Evolutionary conservation across 1,284 basidiomycete species (phyloP), one percentile per base, ranked within the genome.

Genomic region (Trichosporon sp.): DNA sequence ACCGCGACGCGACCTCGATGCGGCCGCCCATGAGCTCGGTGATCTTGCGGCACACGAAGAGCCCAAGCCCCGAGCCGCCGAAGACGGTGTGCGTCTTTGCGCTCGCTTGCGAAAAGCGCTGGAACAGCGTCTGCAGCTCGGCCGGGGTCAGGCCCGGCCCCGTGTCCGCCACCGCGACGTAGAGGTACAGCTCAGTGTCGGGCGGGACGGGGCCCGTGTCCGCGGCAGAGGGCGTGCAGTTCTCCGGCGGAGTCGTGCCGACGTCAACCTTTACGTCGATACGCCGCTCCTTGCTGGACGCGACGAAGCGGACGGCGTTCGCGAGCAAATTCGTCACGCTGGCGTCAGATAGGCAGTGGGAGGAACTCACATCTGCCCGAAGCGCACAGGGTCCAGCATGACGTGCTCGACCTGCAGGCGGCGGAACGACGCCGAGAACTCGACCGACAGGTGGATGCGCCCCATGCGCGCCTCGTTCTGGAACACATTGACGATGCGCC

Each of bases 391-490:
- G 60, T 78, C 77, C 18, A 71, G 72, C 64, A 70, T 70, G 68
- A 77, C 65, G 6, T 32, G 60, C n/a, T 66, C 63, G 13, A 64
- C 21, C 13, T 44, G 62, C 7, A 68, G 51, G 1, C 56, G 13
- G 18, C 66, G 62, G 34, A 73, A 67, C 3, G 63, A n/a, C 1
- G 29, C 32, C 1, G 58, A 32, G 0, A 73, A 25, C 5, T 29
- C 25, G 13, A 75, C 53, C 1, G 23, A 27, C 25, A 75, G 67
- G 5, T 34, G 12, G 32, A 75, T 76, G 73, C 81, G 75, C 42
- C 73, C 77, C 76, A 79, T 80, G 34, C 77, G 76, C 11, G 77
- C 73, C 64, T 81, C 80, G 65, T 78, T 79, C 65, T 75, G 74
- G 72, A 79, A 82, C 44, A 80, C 75, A 1, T 73, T 71, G 9